phyloP scores from a whole-genome alignment of 495 filamentous ascomycete genomes.

The Alectoria sarmentosa region DNA sequence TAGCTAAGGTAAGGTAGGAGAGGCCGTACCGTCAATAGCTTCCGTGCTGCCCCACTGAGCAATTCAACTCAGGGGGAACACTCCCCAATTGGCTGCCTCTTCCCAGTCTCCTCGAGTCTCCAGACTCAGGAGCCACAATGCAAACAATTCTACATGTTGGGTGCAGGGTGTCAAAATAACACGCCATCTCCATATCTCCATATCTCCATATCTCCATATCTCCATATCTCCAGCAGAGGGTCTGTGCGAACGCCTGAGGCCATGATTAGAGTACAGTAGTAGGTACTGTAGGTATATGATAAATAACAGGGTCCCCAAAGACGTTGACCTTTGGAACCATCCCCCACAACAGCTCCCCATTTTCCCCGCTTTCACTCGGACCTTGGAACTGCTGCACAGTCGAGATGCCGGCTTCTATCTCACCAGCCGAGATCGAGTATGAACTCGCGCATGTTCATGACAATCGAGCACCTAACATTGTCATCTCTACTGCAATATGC shows the following conservation, averaged over 20 bases:
- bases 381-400: background rate
- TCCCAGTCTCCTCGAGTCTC: too few species aligned
- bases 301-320: background rate
- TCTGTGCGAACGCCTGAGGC: too few species aligned
- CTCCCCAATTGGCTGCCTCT: background rate
- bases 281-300: background rate
- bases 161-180: too few species aligned
- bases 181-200: too few species aligned
- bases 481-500: slow-evolving; percentile 6
- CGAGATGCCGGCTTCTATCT: background rate
- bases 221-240: too few species aligned
- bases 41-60: background rate
- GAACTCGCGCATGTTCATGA: slow-evolving; percentile 9
- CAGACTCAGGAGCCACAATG: background rate
- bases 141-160: background rate
- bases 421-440: slow-evolving; percentile 8
- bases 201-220: too few species aligned
- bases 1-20: background rate
- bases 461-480: background rate
- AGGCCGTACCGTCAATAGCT: background rate
- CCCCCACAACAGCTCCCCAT: background rate
- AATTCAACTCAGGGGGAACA: background rate
- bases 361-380: background rate
- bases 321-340: background rate
- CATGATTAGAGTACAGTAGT: too few species aligned